Conservation (phyloP, 192 early-diverging fungal species). For the Podila horticola region DNA sequence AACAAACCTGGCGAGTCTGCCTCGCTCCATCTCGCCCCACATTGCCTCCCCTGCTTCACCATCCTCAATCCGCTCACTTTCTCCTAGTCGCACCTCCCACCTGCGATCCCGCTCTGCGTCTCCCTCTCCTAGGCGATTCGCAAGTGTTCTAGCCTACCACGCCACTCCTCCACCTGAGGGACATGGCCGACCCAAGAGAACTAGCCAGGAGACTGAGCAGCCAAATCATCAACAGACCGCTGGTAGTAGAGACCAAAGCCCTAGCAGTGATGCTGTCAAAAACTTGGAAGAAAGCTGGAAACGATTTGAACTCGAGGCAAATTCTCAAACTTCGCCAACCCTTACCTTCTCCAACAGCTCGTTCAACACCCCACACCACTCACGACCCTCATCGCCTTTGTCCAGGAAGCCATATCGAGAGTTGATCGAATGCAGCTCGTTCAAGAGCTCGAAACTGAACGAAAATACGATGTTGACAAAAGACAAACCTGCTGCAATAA, state of each 20-base stretch:
- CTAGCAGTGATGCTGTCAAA: conserved; percentile 23
- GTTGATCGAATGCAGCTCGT: conserved; percentile 32
- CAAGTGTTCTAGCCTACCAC: conserved; percentile 43
- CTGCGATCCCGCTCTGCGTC: conserved; percentile 41
- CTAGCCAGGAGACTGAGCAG: not conserved
- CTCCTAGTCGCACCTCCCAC: conserved; percentile 27
- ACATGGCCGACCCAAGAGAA: not conserved
- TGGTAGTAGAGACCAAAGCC: conserved; percentile 21
- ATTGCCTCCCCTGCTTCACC: conserved; percentile 22
- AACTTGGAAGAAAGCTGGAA: conserved; percentile 39
- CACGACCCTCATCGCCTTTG: conserved; percentile 16
- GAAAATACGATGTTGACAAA: not conserved
- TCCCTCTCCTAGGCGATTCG: conserved; percentile 38
- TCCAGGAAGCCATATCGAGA: conserved; percentile 22
- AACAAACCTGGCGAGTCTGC: conserved; percentile 22
- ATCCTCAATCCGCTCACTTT: conserved; percentile 34
- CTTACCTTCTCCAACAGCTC: not conserved
- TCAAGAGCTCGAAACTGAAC: conserved; percentile 4
- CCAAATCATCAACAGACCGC: conserved; percentile 4
- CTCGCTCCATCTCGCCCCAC: conserved; percentile 37
- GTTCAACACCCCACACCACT: not conserved
- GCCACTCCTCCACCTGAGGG: conserved; percentile 13
- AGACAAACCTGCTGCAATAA: not conserved
- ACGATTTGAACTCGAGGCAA: conserved; percentile 30
- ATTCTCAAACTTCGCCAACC: not conserved